Percentiles rank a stretch among this genome's conserved stretches.
Conservation (phyloP, 768 basidiomycete species). For the Lactarius sanguifluus region DNA sequence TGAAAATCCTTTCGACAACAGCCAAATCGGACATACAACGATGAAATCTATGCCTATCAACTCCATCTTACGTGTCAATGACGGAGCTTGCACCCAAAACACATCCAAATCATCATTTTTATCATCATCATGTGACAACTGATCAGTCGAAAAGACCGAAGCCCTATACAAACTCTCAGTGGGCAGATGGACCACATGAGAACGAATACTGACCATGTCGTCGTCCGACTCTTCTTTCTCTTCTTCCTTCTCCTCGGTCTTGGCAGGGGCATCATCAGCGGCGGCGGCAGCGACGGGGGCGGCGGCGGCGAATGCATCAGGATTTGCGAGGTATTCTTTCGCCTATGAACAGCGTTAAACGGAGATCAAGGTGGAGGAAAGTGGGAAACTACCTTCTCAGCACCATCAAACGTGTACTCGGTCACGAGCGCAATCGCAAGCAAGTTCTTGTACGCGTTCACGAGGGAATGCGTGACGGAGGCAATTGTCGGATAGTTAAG, state of each 20-base stretch:
- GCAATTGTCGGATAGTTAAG: constrained; percentile 95
- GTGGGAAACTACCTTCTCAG: constrained; percentile 72
- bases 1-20: not conserved
- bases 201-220: constrained; percentile 67
- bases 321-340: constrained; percentile 97
- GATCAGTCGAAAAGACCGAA: constrained; percentile 90
- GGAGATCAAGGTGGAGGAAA: constrained; percentile 28
- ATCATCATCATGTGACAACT: constrained; percentile 4
- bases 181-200: not conserved
- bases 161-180: constrained; percentile 54
- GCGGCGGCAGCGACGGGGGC: constrained; percentile 55
- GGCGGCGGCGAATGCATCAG: constrained; percentile 93
- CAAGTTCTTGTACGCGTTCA: constrained; percentile 99
- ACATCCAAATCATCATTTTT: not conserved
- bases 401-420: constrained; percentile 92
- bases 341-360: constrained; percentile 52
- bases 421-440: constrained; percentile 85
- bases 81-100: not conserved
- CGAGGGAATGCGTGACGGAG: constrained; percentile 90
- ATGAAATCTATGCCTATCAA: constrained; percentile 1
- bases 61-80: not conserved
- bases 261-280: constrained; percentile 56
- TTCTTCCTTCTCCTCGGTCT: constrained; percentile 65
- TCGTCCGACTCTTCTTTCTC: constrained; percentile 85
- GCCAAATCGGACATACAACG: constrained; percentile 20